Conservation (phyloP, 768 basidiomycete genomes). For the Hemileccinum rubropunctum region DNA sequence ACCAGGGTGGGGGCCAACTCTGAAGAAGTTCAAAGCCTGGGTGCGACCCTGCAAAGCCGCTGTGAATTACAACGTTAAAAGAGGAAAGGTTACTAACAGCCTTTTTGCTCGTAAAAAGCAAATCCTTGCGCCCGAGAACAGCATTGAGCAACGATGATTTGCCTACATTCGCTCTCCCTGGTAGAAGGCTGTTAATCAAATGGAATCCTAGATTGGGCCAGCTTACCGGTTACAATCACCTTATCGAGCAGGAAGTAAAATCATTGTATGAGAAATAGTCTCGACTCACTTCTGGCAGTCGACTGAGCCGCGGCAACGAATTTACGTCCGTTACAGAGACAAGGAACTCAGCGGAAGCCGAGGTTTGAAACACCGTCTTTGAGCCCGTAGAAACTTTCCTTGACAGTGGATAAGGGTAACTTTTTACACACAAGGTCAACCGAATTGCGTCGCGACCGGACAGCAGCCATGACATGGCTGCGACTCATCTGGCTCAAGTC, state of each 20-base stretch:
- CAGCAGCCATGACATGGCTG: constrained; percentile 16
- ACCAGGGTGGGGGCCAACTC: constrained; percentile 54
- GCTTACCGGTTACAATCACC: constrained; percentile 29
- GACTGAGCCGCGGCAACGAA: constrained; percentile 17
- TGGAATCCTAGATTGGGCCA: not conserved
- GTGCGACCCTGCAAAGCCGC: constrained; percentile 58
- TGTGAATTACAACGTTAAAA: not conserved
- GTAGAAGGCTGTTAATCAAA: not conserved
- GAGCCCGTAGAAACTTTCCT: constrained; percentile 15
- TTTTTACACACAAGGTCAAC: not conserved
- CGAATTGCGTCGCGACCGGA: not conserved
- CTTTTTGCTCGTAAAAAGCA: constrained; percentile 66
- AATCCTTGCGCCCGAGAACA: constrained; percentile 52
- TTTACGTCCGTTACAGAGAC: constrained; percentile 14
- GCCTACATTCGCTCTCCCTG: constrained; percentile 77
- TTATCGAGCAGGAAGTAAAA: constrained; percentile 8
- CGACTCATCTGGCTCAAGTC: too few relatives aligned
- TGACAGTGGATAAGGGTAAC: not conserved
- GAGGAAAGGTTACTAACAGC: constrained; percentile 45
- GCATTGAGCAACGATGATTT: constrained; percentile 76
- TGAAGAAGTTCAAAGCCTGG: constrained; percentile 66
- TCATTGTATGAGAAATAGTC: not conserved
- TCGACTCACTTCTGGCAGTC: constrained; percentile 29
- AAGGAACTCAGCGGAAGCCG: constrained; percentile 30
- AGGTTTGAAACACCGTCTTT: constrained; percentile 18